Percentiles rank a stretch among this genome's conserved stretches.
These are phyloP conservation scores for Syzygium grande DNA, from an alignment of 345 rosid species.

Conservation along the genomic window DNA sequence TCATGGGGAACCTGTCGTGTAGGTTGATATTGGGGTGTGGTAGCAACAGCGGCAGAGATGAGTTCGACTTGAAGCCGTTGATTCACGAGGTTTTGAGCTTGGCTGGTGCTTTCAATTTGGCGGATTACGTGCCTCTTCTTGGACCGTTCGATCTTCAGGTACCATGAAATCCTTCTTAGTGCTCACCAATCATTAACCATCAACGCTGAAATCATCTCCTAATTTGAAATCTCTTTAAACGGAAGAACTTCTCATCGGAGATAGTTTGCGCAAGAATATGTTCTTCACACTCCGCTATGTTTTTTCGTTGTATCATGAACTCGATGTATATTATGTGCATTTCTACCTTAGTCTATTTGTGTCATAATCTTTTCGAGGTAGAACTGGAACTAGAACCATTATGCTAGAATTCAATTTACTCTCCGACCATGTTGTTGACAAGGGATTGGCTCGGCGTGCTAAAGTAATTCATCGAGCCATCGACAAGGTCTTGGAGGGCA, in stretches of 20 bases:
- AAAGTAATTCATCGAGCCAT: not conserved
- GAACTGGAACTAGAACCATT: not conserved
- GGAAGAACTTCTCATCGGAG: not conserved
- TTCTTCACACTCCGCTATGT: not conserved
- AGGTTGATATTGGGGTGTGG: constrained; percentile 1
- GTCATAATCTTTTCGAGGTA: not conserved
- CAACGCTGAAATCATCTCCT: not conserved
- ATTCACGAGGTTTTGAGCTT: not conserved
- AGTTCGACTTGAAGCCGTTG: not conserved
- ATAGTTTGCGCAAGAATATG: not conserved
- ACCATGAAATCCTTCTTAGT: not conserved
- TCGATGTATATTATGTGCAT: not conserved
- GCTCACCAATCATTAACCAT: not conserved
- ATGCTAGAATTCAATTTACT: not conserved
- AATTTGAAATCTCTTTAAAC: not conserved
- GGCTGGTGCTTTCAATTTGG: not conserved
- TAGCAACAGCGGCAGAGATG: not conserved
- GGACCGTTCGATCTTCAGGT: constrained; percentile 2
- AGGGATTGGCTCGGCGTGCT: not conserved
- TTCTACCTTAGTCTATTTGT: not conserved
- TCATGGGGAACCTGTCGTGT: not conserved
- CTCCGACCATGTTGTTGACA: not conserved
- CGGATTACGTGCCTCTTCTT: constrained; percentile 5
- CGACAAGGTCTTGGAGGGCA: not conserved
- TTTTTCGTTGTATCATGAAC: not conserved